phyloP scores from a whole-genome alignment of 176 grass and related monocot species.

The Pharus latifolius region DNA sequence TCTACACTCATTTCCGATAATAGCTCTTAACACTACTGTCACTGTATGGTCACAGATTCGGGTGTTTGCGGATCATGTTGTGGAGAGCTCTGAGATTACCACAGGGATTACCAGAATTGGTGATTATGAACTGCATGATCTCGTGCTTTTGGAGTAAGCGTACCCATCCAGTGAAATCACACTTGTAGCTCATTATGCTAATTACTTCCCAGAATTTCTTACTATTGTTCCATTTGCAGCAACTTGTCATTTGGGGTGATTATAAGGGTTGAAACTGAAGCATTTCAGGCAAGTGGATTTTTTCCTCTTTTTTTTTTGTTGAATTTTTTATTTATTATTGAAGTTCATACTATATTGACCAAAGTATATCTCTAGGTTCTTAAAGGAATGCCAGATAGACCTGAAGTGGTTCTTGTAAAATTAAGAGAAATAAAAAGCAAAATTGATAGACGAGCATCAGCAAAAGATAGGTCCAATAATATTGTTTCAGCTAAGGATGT shows the following conservation, averaged over 20 bases:
- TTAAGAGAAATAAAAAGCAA: conserved; percentile 96
- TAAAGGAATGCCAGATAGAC: conserved; percentile 83
- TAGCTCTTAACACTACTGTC: conserved; percentile 4
- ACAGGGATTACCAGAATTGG: conserved; percentile 83
- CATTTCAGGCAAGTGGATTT: conserved; percentile 56
- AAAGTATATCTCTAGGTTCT: conserved; percentile 57
- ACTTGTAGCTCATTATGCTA: not conserved
- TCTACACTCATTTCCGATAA: not conserved
- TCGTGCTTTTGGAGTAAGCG: conserved; percentile 92
- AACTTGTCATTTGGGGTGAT: conserved; percentile 95
- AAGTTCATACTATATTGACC: conserved; percentile 24
- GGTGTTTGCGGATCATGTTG: conserved; percentile 93
- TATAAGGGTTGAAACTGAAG: conserved; percentile 93
- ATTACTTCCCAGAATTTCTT: conserved; percentile 1
- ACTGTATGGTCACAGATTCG: conserved; percentile 47
- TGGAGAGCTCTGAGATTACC: conserved; percentile 95
- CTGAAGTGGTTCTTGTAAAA: conserved; percentile 91
- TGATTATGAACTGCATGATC: conserved; percentile 95
- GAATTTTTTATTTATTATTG: not conserved
- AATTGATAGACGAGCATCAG: conserved; percentile 58
- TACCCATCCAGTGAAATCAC: not conserved
- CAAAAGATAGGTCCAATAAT: conserved; percentile 76
- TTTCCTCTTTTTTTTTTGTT: not conserved
- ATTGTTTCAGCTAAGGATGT: conserved; percentile 86
- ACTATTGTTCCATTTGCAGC: conserved; percentile 40